phyloP scores from a whole-genome alignment of 108 stramenopile genomes.

The Mediolabrus comicus region DNA sequence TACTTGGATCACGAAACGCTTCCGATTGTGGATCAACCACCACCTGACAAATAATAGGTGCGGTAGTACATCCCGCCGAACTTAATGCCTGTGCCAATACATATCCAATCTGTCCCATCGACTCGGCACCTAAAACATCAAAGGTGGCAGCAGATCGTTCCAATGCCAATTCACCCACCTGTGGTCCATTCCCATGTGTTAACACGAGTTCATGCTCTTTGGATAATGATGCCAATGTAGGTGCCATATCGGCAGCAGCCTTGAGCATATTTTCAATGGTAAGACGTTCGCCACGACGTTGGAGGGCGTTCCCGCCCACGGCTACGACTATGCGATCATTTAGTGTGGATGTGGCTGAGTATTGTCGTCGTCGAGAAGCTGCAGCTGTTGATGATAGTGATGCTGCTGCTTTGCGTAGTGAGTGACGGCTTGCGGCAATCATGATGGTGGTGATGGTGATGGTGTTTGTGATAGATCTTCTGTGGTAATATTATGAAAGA shows the following conservation, averaged over 20 bases:
- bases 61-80: slow-evolving; percentile 52
- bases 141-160: slow-evolving; percentile 73
- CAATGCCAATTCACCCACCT: slow-evolving; percentile 82
- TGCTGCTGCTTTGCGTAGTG: neutral
- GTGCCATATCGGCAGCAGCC: slow-evolving; percentile 82
- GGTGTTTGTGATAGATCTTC: too few species aligned
- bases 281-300: slow-evolving; percentile 80
- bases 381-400: neutral
- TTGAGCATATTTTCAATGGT: slow-evolving; percentile 88
- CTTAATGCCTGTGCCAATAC: slow-evolving; percentile 73
- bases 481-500: too few species aligned
- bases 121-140: slow-evolving; percentile 75
- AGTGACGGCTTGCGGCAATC: slow-evolving; percentile 17
- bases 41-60: slow-evolving; percentile 75
- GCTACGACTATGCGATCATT: slow-evolving; percentile 68
- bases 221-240: slow-evolving; percentile 57
- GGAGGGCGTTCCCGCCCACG: slow-evolving; percentile 85
- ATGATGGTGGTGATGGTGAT: neutral
- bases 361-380: neutral
- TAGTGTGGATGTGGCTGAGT: slow-evolving; percentile 31
- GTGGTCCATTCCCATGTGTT: slow-evolving; percentile 80
- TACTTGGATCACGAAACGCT: slow-evolving; percentile 74
- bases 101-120: slow-evolving; percentile 85
- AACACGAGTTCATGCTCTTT: slow-evolving; percentile 70
- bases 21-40: slow-evolving; percentile 68